Evolutionary conservation across 2,329 filamentous ascomycete species (phyloP).

Genomic region (Rugonectria rugulosa): DNA sequence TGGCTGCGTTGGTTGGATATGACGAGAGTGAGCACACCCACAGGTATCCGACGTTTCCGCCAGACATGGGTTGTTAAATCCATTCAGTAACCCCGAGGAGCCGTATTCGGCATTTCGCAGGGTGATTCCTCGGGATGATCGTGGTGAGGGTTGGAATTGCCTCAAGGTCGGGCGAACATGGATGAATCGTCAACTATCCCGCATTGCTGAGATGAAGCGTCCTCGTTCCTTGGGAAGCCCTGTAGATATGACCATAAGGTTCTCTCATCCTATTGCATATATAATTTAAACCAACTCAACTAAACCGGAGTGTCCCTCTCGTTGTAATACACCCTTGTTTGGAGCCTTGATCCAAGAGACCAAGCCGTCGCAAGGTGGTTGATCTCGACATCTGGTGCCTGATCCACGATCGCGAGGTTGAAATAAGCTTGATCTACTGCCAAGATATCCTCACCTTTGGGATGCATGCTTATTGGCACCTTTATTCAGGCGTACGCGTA

Average conservation of each 20-base stretch:
- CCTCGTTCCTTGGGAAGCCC: background rate
- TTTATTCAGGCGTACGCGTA: too few species aligned
- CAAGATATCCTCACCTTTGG: too few species aligned
- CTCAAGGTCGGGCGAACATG: background rate
- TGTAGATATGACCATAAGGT: background rate
- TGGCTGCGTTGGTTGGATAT: background rate
- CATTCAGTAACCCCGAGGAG: background rate
- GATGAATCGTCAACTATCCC: background rate
- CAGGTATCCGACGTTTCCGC: conserved; percentile 8
- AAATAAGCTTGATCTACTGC: too few species aligned
- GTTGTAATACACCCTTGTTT: too few species aligned
- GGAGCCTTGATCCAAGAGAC: too few species aligned
- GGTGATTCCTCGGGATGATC: background rate
- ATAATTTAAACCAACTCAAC: too few species aligned
- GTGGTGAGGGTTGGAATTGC: background rate
- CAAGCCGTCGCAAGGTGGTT: too few species aligned
- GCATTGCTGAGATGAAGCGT: background rate
- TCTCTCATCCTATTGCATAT: too few species aligned
- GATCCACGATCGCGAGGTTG: too few species aligned
- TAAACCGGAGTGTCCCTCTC: too few species aligned
- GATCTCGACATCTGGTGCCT: too few species aligned
- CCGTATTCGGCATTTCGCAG: background rate
- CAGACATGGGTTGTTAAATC: background rate
- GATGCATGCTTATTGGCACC: too few species aligned
- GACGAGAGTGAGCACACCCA: background rate